phyloP scores from a whole-genome alignment of 2,329 filamentous ascomycete genomes.

The Neofusicoccum ribis region DNA sequence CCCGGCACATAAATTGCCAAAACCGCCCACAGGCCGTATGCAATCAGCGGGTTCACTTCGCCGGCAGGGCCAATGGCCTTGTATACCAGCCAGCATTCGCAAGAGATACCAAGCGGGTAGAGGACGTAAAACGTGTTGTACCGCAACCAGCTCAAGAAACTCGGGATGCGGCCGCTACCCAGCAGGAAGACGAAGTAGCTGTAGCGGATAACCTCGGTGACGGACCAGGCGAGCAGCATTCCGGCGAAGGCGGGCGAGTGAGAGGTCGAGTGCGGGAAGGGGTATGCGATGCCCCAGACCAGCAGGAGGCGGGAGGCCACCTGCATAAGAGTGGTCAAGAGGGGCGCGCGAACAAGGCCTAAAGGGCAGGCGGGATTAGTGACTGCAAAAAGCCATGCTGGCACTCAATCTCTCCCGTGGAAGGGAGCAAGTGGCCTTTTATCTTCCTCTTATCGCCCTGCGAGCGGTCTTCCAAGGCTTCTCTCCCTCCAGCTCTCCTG shows the following conservation, averaged over 20 bases:
- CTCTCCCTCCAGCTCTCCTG: too few relatives aligned
- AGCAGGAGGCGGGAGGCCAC: slow-evolving; percentile 84
- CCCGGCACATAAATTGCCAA: slow-evolving; percentile 78
- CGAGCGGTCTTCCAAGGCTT: too few relatives aligned
- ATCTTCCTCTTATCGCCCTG: too few relatives aligned
- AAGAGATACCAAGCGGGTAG: slow-evolving; percentile 87
- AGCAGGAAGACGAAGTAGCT: slow-evolving; percentile 82
- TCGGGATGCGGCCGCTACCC: slow-evolving; percentile 61
- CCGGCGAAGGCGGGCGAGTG: slow-evolving; percentile 64
- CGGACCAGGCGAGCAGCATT: slow-evolving; percentile 80
- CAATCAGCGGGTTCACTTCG: slow-evolving; percentile 52
- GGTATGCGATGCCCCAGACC: slow-evolving; percentile 79
- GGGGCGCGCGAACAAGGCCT: slow-evolving; percentile 83
- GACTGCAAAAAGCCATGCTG: neutral
- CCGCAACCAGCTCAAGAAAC: slow-evolving; percentile 72
- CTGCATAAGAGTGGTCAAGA: slow-evolving; percentile 86
- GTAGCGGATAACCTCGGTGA: slow-evolving; percentile 93
- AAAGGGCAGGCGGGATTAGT: neutral
- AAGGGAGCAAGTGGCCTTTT: too few relatives aligned
- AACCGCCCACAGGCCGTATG: slow-evolving; percentile 63
- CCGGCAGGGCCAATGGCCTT: slow-evolving; percentile 62
- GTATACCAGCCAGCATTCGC: slow-evolving; percentile 81
- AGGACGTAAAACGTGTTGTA: slow-evolving; percentile 92
- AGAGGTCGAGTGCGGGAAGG: slow-evolving; percentile 66
- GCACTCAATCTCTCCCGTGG: too few relatives aligned